These are phyloP conservation scores for Malassezia sp. DNA, from an alignment of 1,284 basidiomycete genomes.

Conservation along the genomic window DNA sequence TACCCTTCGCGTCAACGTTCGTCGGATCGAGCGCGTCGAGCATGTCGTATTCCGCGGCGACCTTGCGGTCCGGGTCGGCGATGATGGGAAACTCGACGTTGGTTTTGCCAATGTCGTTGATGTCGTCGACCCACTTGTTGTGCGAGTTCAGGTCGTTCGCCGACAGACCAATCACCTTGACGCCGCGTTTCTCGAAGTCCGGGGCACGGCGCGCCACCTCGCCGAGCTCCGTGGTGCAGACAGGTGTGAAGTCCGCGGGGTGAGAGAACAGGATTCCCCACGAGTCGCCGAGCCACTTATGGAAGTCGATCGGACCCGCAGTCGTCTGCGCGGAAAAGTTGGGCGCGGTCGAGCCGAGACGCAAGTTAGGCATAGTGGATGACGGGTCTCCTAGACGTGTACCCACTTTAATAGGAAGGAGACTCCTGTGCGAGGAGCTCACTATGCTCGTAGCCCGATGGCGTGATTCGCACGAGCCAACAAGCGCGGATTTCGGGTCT, in stretches of 20 bases:
- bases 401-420: too few relatives aligned
- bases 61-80: constrained; percentile 72
- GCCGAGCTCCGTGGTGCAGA: constrained; percentile 76
- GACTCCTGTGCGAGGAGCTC: too few relatives aligned
- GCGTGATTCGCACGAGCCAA: too few relatives aligned
- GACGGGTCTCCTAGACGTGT: not conserved
- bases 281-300: constrained; percentile 74
- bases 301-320: constrained; percentile 55
- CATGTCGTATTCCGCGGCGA: constrained; percentile 64
- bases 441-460: too few relatives aligned
- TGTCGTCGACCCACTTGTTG: constrained; percentile 76
- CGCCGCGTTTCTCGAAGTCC: constrained; percentile 75
- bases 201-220: constrained; percentile 75
- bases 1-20: constrained; percentile 81
- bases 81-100: constrained; percentile 87
- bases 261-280: constrained; percentile 63
- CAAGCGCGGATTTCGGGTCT: too few relatives aligned
- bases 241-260: constrained; percentile 58
- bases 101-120: constrained; percentile 63
- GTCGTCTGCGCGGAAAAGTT: constrained; percentile 45
- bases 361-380: constrained; percentile 30
- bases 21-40: constrained; percentile 86
- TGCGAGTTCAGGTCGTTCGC: constrained; percentile 76
- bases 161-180: constrained; percentile 66
- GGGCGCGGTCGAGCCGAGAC: constrained; percentile 41